These are phyloP conservation scores for Hymenoscyphus infarciens DNA, from an alignment of 2,329 filamentous ascomycete species.

Conservation along the genomic window DNA sequence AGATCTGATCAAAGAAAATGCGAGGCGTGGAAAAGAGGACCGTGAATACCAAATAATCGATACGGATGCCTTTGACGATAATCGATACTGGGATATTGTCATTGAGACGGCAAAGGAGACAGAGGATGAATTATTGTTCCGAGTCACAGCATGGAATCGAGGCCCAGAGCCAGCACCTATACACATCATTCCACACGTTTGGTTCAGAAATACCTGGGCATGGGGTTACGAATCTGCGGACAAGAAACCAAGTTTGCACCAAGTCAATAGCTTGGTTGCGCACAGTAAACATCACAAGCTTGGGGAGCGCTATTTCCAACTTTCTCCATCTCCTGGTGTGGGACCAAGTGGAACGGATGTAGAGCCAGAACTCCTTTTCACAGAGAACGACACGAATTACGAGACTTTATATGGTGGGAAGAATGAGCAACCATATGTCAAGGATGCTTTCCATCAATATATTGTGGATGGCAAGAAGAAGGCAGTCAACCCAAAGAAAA, in stretches of 20 bases:
- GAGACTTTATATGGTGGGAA: slow-evolving; percentile 70
- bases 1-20: slow-evolving; percentile 81
- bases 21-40: slow-evolving; percentile 68
- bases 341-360: slow-evolving; percentile 78
- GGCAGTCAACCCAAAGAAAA: slow-evolving; percentile 74
- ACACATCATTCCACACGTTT: slow-evolving; percentile 91
- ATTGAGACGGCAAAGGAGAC: slow-evolving; percentile 94
- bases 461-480: slow-evolving; percentile 79
- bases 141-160: slow-evolving; percentile 93
- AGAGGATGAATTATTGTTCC: slow-evolving; percentile 90
- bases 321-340: slow-evolving; percentile 86
- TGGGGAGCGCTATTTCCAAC: slow-evolving; percentile 76
- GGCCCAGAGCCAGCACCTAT: slow-evolving; percentile 86
- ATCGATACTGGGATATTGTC: slow-evolving; percentile 94
- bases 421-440: slow-evolving; percentile 82
- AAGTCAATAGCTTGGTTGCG: slow-evolving; percentile 62
- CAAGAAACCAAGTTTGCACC: slow-evolving; percentile 75
- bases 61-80: slow-evolving; percentile 81
- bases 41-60: slow-evolving; percentile 90
- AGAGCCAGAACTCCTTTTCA: slow-evolving; percentile 81
- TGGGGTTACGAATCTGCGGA: slow-evolving; percentile 78
- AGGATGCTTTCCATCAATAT: slow-evolving; percentile 88
- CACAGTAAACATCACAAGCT: slow-evolving; percentile 77
- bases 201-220: slow-evolving; percentile 97
- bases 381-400: slow-evolving; percentile 92